These are phyloP conservation scores for Epichloe baconii DNA, from an alignment of 2,329 filamentous ascomycete species.

Conservation along the genomic window DNA sequence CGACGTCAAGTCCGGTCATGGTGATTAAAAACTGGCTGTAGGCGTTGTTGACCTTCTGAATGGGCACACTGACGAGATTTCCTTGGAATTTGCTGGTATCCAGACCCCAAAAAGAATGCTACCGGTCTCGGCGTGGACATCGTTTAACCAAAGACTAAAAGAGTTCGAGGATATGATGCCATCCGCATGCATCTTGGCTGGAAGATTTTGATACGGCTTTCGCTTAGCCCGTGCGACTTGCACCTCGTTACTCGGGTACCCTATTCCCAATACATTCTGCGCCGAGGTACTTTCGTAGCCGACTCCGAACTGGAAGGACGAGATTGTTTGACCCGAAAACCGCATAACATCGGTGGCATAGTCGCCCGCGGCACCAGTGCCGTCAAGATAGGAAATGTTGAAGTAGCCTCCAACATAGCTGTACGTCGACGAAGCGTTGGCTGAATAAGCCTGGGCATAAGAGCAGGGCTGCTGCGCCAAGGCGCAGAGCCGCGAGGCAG, in stretches of 20 bases:
- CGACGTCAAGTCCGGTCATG: slow-evolving; percentile 44
- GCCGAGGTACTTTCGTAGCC: slow-evolving; percentile 48
- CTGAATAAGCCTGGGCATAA: slow-evolving; percentile 51
- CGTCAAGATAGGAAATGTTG: slow-evolving; percentile 81
- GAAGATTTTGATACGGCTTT: slow-evolving; percentile 53
- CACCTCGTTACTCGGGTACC: slow-evolving; percentile 69
- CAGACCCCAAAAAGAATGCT: slow-evolving; percentile 65
- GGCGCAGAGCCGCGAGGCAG: slow-evolving; percentile 46
- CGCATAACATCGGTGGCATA: slow-evolving; percentile 64
- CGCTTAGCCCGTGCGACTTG: slow-evolving; percentile 45
- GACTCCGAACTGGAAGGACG: slow-evolving; percentile 56
- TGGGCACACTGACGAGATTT: slow-evolving; percentile 50
- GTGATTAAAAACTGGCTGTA: slow-evolving; percentile 57
- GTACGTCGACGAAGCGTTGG: slow-evolving; percentile 66
- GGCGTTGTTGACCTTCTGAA: slow-evolving; percentile 39
- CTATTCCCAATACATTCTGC: slow-evolving; percentile 76
- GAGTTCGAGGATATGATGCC: slow-evolving; percentile 52
- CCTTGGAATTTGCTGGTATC: slow-evolving; percentile 54
- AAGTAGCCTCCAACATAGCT: slow-evolving; percentile 60
- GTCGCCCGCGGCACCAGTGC: slow-evolving; percentile 62
- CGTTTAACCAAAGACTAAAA: slow-evolving; percentile 66
- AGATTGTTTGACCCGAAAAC: slow-evolving; percentile 40
- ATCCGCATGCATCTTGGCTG: slow-evolving; percentile 46
- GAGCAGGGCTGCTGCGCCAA: slow-evolving; percentile 37
- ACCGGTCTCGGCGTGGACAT: slow-evolving; percentile 51